phyloP scores from a whole-genome alignment of 225 moss, liverwort and hornwort genomes.

The Physcomitrellopsis africana region DNA sequence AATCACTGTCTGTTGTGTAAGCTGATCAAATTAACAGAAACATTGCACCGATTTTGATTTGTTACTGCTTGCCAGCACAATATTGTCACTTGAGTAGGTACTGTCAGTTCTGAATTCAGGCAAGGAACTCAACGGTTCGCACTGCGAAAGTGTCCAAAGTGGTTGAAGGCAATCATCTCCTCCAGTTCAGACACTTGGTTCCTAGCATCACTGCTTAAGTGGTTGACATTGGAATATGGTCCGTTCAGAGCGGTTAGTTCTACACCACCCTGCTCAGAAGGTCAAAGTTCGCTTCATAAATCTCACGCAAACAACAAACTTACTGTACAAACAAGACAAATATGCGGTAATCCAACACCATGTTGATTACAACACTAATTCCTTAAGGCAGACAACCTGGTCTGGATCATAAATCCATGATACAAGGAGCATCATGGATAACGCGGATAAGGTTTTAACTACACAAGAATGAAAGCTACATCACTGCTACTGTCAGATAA shows the following conservation, averaged over 20 bases:
- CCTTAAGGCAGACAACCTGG: too few relatives aligned
- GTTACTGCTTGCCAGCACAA: conserved; percentile 19
- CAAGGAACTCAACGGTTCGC: conserved; percentile 10
- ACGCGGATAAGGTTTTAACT: too few relatives aligned
- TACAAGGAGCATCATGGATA: too few relatives aligned
- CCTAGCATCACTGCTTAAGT: not conserved
- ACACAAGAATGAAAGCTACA: too few relatives aligned
- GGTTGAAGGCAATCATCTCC: conserved; percentile 17
- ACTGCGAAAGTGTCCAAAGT: conserved; percentile 9
- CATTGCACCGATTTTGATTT: not conserved
- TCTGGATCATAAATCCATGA: too few relatives aligned
- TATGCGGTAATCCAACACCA: too few relatives aligned
- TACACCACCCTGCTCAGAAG: conserved; percentile 12
- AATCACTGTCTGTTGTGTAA: conserved; percentile 7
- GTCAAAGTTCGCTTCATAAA: not conserved
- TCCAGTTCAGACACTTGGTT: not conserved
- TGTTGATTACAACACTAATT: too few relatives aligned
- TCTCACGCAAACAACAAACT: too few relatives aligned
- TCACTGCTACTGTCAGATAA: too few relatives aligned
- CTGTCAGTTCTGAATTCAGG: conserved; percentile 8
- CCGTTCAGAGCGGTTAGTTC: conserved; percentile 8
- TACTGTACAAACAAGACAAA: not conserved
- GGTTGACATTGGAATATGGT: not conserved
- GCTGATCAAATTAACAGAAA: conserved; percentile 1
- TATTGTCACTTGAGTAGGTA: conserved; percentile 6